phyloP scores from a whole-genome alignment of 1,284 basidiomycete species.

The Anthracocystis walkeri region DNA sequence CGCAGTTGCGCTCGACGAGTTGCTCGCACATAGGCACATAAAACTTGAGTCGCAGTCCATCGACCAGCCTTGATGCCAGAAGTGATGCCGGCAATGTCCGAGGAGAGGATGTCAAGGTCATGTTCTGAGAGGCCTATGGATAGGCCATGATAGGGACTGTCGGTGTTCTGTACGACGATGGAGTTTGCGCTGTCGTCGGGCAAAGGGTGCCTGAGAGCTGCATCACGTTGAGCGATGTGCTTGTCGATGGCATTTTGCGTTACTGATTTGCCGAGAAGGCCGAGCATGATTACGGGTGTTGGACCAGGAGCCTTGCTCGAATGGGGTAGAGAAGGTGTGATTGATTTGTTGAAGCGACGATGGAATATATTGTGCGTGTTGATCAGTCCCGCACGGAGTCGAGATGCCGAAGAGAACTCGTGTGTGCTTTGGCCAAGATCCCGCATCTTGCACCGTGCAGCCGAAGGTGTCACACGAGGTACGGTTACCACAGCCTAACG shows the following conservation, averaged over 20 bases:
- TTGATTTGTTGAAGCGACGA: background rate
- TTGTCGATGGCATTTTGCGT: constrained; percentile 31
- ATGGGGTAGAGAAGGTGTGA: background rate
- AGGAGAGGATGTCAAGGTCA: constrained; percentile 55
- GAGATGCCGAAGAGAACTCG: background rate
- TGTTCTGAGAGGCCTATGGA: constrained; percentile 19
- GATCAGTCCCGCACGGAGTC: background rate
- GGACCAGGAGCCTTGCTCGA: background rate
- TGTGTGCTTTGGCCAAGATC: too few relatives aligned
- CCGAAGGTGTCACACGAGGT: background rate
- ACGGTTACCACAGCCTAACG: background rate
- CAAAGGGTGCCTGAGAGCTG: constrained; percentile 14
- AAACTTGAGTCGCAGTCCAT: constrained; percentile 80
- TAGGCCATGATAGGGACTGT: constrained; percentile 16
- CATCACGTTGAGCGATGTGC: constrained; percentile 27
- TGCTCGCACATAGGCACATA: constrained; percentile 80
- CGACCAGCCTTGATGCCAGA: constrained; percentile 45
- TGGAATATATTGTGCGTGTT: too few relatives aligned
- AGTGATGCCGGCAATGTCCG: constrained; percentile 53
- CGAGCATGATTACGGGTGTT: constrained; percentile 3
- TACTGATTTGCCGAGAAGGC: constrained; percentile 20
- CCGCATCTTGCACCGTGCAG: too few relatives aligned
- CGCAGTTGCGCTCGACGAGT: constrained; percentile 76
- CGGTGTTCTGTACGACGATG: constrained; percentile 17
- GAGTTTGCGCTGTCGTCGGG: constrained; percentile 9